A percentile compares a stretch with the other conserved stretches of the same genome.
phyloP scores from a whole-genome alignment of 2,329 filamentous ascomycete genomes.

The Xylaria sp. region DNA sequence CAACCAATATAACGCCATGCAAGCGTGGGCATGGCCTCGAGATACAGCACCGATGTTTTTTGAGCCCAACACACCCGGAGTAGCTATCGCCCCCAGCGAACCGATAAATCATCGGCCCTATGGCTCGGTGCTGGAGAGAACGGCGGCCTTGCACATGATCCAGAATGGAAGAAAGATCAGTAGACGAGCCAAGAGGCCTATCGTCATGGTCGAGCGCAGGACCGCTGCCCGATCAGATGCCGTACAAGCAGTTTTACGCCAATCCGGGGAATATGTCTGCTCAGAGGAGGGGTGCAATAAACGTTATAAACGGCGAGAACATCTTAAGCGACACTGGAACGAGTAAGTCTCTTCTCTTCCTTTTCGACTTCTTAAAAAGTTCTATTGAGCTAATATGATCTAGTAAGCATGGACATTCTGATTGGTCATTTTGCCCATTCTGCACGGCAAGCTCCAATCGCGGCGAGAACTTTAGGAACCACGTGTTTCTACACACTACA shows the following conservation, averaged over 20 bases:
- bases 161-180: constrained; percentile 41
- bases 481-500: constrained; percentile 51
- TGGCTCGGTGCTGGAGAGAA: constrained; percentile 55
- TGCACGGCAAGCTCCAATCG: constrained; percentile 49
- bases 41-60: constrained; percentile 41
- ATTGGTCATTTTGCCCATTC: constrained; percentile 24
- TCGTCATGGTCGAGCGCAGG: constrained; percentile 41
- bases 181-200: constrained; percentile 19
- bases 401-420: constrained; percentile 45
- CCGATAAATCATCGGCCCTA: constrained; percentile 5
- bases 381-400: constrained; percentile 45
- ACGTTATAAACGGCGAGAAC: constrained; percentile 64
- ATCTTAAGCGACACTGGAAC: constrained; percentile 65
- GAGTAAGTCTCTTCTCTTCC: constrained; percentile 52
- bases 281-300: constrained; percentile 47
- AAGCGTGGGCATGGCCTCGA: constrained; percentile 41
- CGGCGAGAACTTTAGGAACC: constrained; percentile 53
- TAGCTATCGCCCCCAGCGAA: not conserved
- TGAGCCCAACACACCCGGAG: constrained; percentile 35
- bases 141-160: constrained; percentile 56
- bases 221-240: constrained; percentile 47
- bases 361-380: constrained; percentile 9
- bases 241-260: not conserved
- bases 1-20: constrained; percentile 24
- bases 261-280: not conserved